These are phyloP conservation scores for Mytilinidion resinicola DNA, from an alignment of 495 filamentous ascomycete genomes.

Conservation along the genomic window DNA sequence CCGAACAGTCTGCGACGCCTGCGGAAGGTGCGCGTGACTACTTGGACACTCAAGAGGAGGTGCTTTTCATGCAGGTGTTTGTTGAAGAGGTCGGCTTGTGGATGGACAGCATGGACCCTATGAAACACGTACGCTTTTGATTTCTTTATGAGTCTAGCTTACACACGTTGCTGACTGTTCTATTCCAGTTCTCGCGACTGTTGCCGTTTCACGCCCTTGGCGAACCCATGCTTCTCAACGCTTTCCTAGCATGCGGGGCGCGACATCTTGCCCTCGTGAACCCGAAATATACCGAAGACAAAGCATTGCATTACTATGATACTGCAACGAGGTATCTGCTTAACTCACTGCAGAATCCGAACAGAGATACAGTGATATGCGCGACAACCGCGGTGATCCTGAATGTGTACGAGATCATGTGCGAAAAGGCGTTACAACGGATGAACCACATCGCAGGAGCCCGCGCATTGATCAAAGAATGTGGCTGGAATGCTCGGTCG, in stretches of 20 bases:
- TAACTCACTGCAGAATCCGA: constrained; percentile 66
- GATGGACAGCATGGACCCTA: constrained; percentile 87
- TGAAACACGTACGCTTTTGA: constrained; percentile 61
- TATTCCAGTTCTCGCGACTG: constrained; percentile 62
- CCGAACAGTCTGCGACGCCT: constrained; percentile 35
- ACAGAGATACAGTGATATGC: constrained; percentile 77
- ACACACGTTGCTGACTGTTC: constrained; percentile 17
- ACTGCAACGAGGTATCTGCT: constrained; percentile 70
- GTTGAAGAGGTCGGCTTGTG: constrained; percentile 85
- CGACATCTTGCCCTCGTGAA: constrained; percentile 70
- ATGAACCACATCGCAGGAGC: constrained; percentile 87
- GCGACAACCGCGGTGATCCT: constrained; percentile 84
- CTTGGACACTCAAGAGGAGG: constrained; percentile 66
- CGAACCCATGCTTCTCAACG: constrained; percentile 87
- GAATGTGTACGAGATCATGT: constrained; percentile 91
- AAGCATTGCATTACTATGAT: constrained; percentile 75
- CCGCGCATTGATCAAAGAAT: constrained; percentile 83
- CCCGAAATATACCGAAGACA: constrained; percentile 64
- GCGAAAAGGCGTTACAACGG: constrained; percentile 60
- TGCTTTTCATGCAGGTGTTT: constrained; percentile 82
- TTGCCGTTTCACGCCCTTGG: constrained; percentile 74
- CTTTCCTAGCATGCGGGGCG: constrained; percentile 83
- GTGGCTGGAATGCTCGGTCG: constrained; percentile 77
- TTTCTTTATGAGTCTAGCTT: not conserved
- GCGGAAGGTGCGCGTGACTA: constrained; percentile 37